Percentiles rank a stretch among this genome's conserved stretches.
Evolutionary conservation across 495 filamentous ascomycete genomes (phyloP).

Genomic region (Hyphodiscus hymeniophilus): DNA sequence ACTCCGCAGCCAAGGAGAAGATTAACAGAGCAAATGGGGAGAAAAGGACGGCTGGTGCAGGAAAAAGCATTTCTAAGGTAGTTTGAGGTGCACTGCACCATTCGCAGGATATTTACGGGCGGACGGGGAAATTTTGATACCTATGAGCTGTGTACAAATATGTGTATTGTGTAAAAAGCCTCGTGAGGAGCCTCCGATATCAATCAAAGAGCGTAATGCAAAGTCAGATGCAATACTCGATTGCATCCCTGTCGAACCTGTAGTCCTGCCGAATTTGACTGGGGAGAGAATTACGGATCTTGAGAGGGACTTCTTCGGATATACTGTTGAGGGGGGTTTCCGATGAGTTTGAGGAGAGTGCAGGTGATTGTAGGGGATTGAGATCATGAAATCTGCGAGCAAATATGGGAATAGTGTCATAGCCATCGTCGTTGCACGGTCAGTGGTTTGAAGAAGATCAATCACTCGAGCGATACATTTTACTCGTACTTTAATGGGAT

Average conservation of each 20-base stretch:
- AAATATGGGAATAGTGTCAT: conserved; percentile 24
- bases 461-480: conserved; percentile 25
- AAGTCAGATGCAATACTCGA: not conserved
- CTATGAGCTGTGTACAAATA: not conserved
- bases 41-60: conserved; percentile 5
- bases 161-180: no score
- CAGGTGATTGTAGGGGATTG: conserved; percentile 1
- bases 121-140: no score
- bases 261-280: no score
- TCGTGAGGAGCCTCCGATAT: no score
- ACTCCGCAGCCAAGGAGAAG: conserved; percentile 23
- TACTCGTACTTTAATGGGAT: conserved; percentile 29
- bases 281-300: no score
- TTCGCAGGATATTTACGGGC: no score
- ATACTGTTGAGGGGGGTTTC: not conserved
- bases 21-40: conserved; percentile 24
- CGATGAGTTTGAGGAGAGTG: not conserved
- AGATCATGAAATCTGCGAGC: conserved; percentile 23
- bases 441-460: conserved; percentile 26
- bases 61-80: conserved; percentile 6
- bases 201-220: no score
- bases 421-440: conserved; percentile 29
- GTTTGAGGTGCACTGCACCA: no score
- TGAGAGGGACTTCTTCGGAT: no score
- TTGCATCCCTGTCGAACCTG: not conserved